These are phyloP conservation scores for Cyberlindnera maritima DNA, from an alignment of 805 yeast species.

Conservation along the genomic window DNA sequence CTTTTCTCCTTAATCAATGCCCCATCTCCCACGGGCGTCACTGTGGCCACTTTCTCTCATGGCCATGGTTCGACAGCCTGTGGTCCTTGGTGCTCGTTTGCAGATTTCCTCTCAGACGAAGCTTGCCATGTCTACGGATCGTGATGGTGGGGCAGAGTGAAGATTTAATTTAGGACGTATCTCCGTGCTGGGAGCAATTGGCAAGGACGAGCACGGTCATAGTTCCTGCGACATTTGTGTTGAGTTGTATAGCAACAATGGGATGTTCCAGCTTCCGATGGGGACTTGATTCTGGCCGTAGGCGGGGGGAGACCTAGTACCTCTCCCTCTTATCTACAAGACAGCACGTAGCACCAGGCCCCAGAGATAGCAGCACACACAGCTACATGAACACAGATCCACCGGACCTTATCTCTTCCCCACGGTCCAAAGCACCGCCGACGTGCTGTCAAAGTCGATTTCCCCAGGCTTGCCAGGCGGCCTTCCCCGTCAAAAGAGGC, in stretches of 20 bases:
- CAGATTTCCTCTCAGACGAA: constrained; percentile 7
- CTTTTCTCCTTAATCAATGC: not conserved
- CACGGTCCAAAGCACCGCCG: not conserved
- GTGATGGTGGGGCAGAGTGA: constrained; percentile 14
- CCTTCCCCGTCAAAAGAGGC: constrained; percentile 1
- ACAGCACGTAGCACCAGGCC: no score
- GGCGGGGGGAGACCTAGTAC: not conserved
- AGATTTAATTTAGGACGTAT: constrained; percentile 17
- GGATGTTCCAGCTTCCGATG: not conserved
- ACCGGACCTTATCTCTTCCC: not conserved
- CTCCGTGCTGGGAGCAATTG: constrained; percentile 20
- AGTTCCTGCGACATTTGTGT: constrained; percentile 14
- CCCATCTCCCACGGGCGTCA: constrained; percentile 14
- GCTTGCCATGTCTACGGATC: not conserved
- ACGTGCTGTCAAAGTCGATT: not conserved
- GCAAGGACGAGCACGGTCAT: constrained; percentile 23
- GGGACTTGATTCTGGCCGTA: not conserved
- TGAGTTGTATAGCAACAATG: not conserved
- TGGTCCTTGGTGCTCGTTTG: constrained; percentile 2
- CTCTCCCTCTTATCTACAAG: not conserved
- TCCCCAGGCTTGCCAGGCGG: not conserved
- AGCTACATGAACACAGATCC: not conserved
- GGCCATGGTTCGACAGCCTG: constrained; percentile 9
- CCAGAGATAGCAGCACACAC: not conserved
- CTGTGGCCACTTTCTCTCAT: not conserved